phyloP scores from a whole-genome alignment of 2,329 filamentous ascomycete species.

The Exophiala viscosa region DNA sequence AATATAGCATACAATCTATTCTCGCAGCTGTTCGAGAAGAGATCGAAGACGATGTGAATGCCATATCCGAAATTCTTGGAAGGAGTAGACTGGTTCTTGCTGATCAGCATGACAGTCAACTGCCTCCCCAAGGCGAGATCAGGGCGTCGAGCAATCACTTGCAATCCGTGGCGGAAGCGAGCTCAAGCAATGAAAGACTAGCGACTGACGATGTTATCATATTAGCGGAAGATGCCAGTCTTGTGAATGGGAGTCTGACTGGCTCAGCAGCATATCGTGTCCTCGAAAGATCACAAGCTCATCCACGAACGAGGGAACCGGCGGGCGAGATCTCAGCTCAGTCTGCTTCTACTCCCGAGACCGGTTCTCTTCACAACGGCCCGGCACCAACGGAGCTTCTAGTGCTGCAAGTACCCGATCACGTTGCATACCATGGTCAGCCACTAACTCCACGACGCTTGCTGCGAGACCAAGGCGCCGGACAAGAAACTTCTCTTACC shows the following conservation, averaged over 20 bases:
- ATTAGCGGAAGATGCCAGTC: slow-evolving; percentile 38
- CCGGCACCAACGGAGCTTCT: slow-evolving; percentile 5
- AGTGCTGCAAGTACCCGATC: slow-evolving; percentile 4
- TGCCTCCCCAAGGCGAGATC: slow-evolving; percentile 60
- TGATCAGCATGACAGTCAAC: slow-evolving; percentile 60
- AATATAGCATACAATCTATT: slow-evolving; percentile 56
- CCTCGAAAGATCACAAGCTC: slow-evolving; percentile 32
- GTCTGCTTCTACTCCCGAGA: slow-evolving; percentile 1
- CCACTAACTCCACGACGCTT: slow-evolving; percentile 10
- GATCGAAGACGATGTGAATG: slow-evolving; percentile 56
- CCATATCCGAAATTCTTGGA: slow-evolving; percentile 61
- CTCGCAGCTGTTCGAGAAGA: slow-evolving; percentile 56
- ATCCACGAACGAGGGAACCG: slow-evolving; percentile 16
- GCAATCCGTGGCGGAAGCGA: slow-evolving; percentile 43
- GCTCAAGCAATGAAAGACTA: slow-evolving; percentile 36
- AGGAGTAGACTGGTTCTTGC: slow-evolving; percentile 59
- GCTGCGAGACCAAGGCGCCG: not conserved
- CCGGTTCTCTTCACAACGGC: slow-evolving; percentile 10
- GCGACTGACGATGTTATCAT: slow-evolving; percentile 35
- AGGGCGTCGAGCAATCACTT: slow-evolving; percentile 33
- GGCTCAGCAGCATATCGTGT: slow-evolving; percentile 38
- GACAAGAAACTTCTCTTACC: slow-evolving; percentile 6
- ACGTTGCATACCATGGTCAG: not conserved
- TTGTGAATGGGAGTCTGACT: slow-evolving; percentile 35
- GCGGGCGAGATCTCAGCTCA: slow-evolving; percentile 5